Evolutionary conservation across 2,329 filamentous ascomycete genomes (phyloP).

Genomic region (Fusarium heterosporum): DNA sequence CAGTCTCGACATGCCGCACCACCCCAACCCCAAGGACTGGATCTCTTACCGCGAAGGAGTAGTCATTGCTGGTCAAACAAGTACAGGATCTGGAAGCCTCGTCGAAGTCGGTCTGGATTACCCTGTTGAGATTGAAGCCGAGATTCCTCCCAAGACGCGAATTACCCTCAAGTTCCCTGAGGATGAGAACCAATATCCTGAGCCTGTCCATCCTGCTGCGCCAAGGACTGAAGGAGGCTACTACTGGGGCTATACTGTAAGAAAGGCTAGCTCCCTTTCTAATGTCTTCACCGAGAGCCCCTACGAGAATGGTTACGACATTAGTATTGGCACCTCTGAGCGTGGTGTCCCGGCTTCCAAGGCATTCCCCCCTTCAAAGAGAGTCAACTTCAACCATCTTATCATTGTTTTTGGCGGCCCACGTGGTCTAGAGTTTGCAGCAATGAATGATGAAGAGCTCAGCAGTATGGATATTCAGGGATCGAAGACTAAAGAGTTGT

Average conservation of each 20-base stretch:
- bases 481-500: slow-evolving; percentile 74
- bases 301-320: slow-evolving; percentile 82
- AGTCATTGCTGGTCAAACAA: slow-evolving; percentile 62
- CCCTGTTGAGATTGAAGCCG: slow-evolving; percentile 66
- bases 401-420: slow-evolving; percentile 85
- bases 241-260: slow-evolving; percentile 86
- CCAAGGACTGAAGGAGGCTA: slow-evolving; percentile 82
- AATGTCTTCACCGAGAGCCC: slow-evolving; percentile 81
- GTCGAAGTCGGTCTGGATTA: slow-evolving; percentile 69
- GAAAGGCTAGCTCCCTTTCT: slow-evolving; percentile 74
- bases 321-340: slow-evolving; percentile 87
- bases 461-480: slow-evolving; percentile 72
- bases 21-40: slow-evolving; percentile 81
- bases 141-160: slow-evolving; percentile 76
- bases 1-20: slow-evolving; percentile 86
- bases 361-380: slow-evolving; percentile 59
- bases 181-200: slow-evolving; percentile 58
- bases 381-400: slow-evolving; percentile 72
- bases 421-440: slow-evolving; percentile 80
- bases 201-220: slow-evolving; percentile 73
- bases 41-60: slow-evolving; percentile 84
- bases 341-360: slow-evolving; percentile 68
- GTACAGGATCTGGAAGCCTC: slow-evolving; percentile 60
- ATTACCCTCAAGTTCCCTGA: slow-evolving; percentile 77
- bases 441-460: slow-evolving; percentile 69